Base-by-base conservation (phyloP, 129 eudicot species). In the Centaurea solstitialis region DNA sequence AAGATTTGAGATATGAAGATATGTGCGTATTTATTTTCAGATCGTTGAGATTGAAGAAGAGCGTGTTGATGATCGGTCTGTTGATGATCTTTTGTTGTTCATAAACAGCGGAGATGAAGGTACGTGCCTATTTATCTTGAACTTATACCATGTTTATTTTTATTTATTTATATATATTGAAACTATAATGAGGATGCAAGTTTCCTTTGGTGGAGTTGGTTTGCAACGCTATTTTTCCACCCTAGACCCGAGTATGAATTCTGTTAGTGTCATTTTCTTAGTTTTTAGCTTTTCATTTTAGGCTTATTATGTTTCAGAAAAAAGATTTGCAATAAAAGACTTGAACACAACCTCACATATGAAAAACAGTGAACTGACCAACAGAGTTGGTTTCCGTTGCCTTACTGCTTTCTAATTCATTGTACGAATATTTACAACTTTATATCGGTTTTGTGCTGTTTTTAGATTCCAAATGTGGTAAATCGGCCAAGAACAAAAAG, bases 41-140 rank as follows among this genome's bases (percentile, higher is more conserved):
- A 72, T 71, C 72, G 87, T 77, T 67, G 97, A 88, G 76, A 76
- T 84, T 53, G 91, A 86, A 82, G 93, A 88, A 76, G 92, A 87
- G 79, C 86, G 38, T 40, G 87, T 68, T 69, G 97, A 93, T 80
- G 88, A 90, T 64, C 93, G 97, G 12, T 90, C 97, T 9, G 93
- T 93, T 62, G 97, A 93, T 85, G 97, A 93, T 83, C 90, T 93
- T 73, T 83, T 93, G 76, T 85, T 86, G 28, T 93, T 93, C 79
- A 93, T 93, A 79, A 90, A 93, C 70, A 89, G 97, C 33, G 93
- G 88, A 76, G 81, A 81, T 41, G 84, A 84, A 88, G 95, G 97
- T 89, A 79, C 45, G 81, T 72, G 68, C 71, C n/a, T 70, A 39
- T 15, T 43, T 47, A 30, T 74, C 73, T n/a, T 21, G 68, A 18